These are phyloP conservation scores for Hepatocystis sp. DNA, from an alignment of 169 alveolate genomes.

Conservation along the genomic window DNA sequence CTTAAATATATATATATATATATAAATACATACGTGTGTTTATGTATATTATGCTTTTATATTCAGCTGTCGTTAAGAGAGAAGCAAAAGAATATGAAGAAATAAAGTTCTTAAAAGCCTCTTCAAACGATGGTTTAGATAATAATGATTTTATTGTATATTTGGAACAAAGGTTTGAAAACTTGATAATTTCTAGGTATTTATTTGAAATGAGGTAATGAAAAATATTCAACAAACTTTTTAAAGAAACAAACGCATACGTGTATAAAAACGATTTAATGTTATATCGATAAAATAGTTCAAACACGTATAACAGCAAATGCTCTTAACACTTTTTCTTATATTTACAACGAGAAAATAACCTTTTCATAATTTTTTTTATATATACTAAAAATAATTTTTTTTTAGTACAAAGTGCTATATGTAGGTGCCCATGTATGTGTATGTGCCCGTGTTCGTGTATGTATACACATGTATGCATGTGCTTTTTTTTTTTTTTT, in stretches of 20 bases:
- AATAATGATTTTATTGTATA: constrained; percentile 57
- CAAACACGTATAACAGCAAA: background rate
- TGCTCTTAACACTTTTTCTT: too few species aligned
- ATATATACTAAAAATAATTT: too few species aligned
- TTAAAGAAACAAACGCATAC: background rate
- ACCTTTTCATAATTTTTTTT: too few species aligned
- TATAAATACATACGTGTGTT: too few species aligned
- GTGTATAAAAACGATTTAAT: background rate
- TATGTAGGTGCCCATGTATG: too few species aligned
- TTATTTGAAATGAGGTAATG: constrained; percentile 53
- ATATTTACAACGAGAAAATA: too few species aligned
- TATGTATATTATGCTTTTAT: background rate
- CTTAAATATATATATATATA: too few species aligned
- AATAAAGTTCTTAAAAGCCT: background rate
- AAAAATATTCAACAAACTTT: too few species aligned
- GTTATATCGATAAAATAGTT: background rate
- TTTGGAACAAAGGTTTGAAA: constrained; percentile 31
- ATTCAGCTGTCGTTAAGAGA: constrained; percentile 32
- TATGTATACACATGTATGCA: too few species aligned
- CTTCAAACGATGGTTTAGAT: background rate
- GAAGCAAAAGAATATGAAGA: constrained; percentile 64
- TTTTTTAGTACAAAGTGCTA: too few species aligned
- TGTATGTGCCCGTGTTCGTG: too few species aligned
- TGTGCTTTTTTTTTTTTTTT: too few species aligned
- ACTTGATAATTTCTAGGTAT: constrained; percentile 33